Percentiles rank a stretch among this genome's conserved stretches.
Evolutionary conservation across 2,329 filamentous ascomycete species (phyloP).

Genomic region (Arthroderma sp.): DNA sequence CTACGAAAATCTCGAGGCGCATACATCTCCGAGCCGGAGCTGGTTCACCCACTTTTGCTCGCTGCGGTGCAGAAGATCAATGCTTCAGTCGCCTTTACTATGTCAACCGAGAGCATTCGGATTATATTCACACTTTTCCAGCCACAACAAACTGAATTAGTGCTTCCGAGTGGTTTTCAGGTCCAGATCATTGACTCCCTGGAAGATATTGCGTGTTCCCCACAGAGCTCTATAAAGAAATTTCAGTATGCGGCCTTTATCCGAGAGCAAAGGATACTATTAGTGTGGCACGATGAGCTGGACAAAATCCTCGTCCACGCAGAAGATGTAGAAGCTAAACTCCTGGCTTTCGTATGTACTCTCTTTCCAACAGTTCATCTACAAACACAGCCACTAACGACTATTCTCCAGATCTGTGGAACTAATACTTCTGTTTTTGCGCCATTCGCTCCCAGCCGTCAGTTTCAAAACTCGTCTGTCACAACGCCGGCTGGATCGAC

Average conservation of each 20-base stretch:
- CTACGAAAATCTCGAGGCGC: constrained; percentile 27
- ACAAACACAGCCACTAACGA: constrained; percentile 1
- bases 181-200: constrained; percentile 36
- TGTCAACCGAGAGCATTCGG: constrained; percentile 36
- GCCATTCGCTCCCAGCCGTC: constrained; percentile 2
- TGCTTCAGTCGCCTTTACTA: constrained; percentile 36
- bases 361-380: neutral
- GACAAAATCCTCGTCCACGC: constrained; percentile 29
- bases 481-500: constrained; percentile 10
- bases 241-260: constrained; percentile 34
- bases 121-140: constrained; percentile 32
- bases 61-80: constrained; percentile 34
- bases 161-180: constrained; percentile 29
- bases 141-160: constrained; percentile 31
- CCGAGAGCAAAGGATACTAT: constrained; percentile 28
- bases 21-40: constrained; percentile 31
- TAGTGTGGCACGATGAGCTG: constrained; percentile 34
- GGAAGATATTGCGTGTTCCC: constrained; percentile 25
- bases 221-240: constrained; percentile 28
- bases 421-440: constrained; percentile 10
- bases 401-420: constrained; percentile 10
- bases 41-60: constrained; percentile 26
- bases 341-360: constrained; percentile 8
- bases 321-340: constrained; percentile 12
- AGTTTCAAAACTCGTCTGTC: constrained; percentile 9